Evolutionary conservation across 768 basidiomycete species (phyloP).

Genomic region (Pleurotus platypus): DNA sequence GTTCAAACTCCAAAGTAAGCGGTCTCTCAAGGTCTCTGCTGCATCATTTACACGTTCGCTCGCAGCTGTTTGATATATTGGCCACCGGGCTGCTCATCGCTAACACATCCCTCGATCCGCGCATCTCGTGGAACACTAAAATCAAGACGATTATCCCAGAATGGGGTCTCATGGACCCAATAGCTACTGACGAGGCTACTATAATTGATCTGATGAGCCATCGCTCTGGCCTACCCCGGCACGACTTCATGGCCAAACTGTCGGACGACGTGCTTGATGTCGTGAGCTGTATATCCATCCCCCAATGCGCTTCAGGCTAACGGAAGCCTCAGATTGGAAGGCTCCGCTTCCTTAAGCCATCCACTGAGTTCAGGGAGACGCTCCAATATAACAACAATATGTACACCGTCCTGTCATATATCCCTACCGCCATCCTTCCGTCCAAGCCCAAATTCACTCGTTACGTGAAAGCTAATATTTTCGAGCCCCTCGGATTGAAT

Average conservation of each 20-base stretch:
- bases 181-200: conserved; percentile 15
- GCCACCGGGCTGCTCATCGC: conserved; percentile 22
- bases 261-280: neutral
- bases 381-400: conserved; percentile 24
- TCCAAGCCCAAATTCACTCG: conserved; percentile 15
- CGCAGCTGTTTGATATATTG: conserved; percentile 20
- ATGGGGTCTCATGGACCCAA: conserved; percentile 20
- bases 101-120: conserved; percentile 18
- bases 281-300: neutral
- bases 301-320: neutral
- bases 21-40: too few relatives aligned
- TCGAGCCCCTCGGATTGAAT: conserved; percentile 22
- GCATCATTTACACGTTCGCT: neutral
- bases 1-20: conserved; percentile 20
- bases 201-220: conserved; percentile 25
- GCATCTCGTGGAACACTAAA: conserved; percentile 20
- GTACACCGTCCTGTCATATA: conserved; percentile 21
- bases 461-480: conserved; percentile 24
- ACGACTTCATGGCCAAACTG: conserved; percentile 9
- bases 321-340: conserved; percentile 11
- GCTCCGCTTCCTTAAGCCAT: conserved; percentile 18
- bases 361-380: conserved; percentile 20
- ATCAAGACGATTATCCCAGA: conserved; percentile 20
- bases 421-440: conserved; percentile 16
- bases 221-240: conserved; percentile 22